Conservation (phyloP, 2,329 filamentous ascomycete species). For the Lecanicillium sp. region DNA sequence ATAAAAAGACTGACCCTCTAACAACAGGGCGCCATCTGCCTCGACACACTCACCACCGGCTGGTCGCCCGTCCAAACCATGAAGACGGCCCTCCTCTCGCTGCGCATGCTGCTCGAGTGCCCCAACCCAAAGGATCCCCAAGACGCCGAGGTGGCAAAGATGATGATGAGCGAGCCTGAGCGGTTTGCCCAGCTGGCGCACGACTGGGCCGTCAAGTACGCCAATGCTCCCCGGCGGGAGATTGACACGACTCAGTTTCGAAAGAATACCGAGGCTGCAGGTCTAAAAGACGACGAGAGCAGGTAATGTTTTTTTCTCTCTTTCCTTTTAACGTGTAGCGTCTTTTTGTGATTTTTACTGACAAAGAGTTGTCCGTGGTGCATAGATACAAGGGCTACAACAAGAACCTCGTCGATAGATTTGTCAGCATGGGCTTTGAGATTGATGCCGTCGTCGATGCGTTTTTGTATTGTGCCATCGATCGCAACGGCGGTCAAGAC, state of each 20-base stretch:
- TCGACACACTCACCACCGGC: conserved; percentile 80
- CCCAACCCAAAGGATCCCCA: conserved; percentile 96
- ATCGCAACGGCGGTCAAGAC: conserved; percentile 66
- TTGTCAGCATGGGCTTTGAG: conserved; percentile 86
- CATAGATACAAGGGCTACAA: conserved; percentile 80
- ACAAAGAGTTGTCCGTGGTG: not conserved
- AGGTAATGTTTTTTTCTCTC: too few species aligned
- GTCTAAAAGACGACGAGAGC: conserved; percentile 8
- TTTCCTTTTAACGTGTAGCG: too few species aligned
- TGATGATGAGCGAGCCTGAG: conserved; percentile 73
- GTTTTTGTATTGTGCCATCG: conserved; percentile 74
- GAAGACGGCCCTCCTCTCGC: conserved; percentile 85
- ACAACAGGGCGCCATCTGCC: conserved; percentile 81
- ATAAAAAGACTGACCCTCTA: conserved; percentile 6
- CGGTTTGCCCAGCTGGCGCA: conserved; percentile 75
- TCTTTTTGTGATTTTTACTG: not conserved
- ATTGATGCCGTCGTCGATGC: conserved; percentile 79
- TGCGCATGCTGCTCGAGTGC: conserved; percentile 86
- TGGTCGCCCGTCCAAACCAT: conserved; percentile 97
- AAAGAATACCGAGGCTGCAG: conserved; percentile 38
- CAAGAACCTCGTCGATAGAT: conserved; percentile 71
- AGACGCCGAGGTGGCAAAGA: conserved; percentile 87
- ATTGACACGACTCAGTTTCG: conserved; percentile 33
- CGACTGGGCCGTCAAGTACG: conserved; percentile 83
- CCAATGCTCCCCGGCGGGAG: conserved; percentile 56